phyloP scores from a whole-genome alignment of 2,329 filamentous ascomycete genomes.

The Neurospora crassa region DNA sequence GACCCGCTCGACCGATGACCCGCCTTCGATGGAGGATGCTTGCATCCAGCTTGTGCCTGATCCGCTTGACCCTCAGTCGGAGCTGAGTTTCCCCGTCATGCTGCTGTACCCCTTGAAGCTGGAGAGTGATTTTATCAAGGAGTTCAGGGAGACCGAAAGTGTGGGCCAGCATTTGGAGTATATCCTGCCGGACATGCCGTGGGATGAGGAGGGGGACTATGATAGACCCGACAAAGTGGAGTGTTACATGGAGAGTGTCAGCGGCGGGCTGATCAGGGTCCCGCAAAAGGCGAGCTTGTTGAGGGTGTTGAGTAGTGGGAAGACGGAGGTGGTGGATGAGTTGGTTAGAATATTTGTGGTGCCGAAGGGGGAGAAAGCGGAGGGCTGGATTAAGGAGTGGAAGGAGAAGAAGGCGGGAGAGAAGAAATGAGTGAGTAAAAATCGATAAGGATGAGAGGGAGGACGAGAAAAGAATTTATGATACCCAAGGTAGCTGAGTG shows the following conservation, averaged over 20 bases:
- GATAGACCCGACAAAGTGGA: constrained; percentile 53
- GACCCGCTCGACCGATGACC: constrained; percentile 54
- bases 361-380: constrained; percentile 53
- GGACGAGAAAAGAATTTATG: not conserved
- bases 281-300: constrained; percentile 74
- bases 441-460: not conserved
- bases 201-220: constrained; percentile 67
- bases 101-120: constrained; percentile 76
- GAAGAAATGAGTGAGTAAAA: constrained; percentile 20
- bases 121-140: constrained; percentile 86
- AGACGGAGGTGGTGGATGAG: constrained; percentile 80
- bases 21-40: constrained; percentile 85
- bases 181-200: constrained; percentile 70
- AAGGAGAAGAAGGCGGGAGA: constrained; percentile 61
- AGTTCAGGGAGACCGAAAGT: constrained; percentile 67
- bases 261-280: constrained; percentile 76
- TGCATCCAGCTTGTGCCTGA: constrained; percentile 60
- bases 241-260: constrained; percentile 76
- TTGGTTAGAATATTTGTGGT: constrained; percentile 76
- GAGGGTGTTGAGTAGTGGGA: constrained; percentile 65
- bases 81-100: constrained; percentile 67
- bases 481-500: not conserved
- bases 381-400: constrained; percentile 73
- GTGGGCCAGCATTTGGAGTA: constrained; percentile 73
- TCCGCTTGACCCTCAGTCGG: constrained; percentile 61